Percentiles rank a stretch among this genome's conserved stretches.
Evolutionary conservation across 306 rosid species (phyloP).

Genomic region (Chamaecrista fasciculata): DNA sequence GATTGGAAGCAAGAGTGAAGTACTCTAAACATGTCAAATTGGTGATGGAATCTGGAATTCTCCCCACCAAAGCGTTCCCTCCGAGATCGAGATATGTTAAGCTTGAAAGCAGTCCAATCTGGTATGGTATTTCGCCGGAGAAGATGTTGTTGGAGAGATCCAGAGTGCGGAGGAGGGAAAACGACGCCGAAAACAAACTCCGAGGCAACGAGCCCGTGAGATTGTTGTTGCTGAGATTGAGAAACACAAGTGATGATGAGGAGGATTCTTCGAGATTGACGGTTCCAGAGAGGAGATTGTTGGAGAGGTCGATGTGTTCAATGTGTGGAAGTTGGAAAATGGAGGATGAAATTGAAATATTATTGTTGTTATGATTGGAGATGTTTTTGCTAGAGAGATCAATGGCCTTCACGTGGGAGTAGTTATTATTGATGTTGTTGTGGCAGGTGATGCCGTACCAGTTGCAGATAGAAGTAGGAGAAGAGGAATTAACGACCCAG

Average conservation of each 20-base stretch:
- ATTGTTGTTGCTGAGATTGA: slow-evolving; percentile 86
- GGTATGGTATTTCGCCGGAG: slow-evolving; percentile 58
- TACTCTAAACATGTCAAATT: slow-evolving; percentile 53
- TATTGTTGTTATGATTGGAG: slow-evolving; percentile 37
- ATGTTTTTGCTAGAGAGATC: slow-evolving; percentile 61
- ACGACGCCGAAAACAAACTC: slow-evolving; percentile 37
- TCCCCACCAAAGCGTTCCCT: slow-evolving; percentile 67
- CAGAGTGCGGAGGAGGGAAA: slow-evolving; percentile 45
- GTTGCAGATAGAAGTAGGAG: slow-evolving; percentile 41
- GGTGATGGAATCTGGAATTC: slow-evolving; percentile 62
- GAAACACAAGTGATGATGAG: slow-evolving; percentile 45
- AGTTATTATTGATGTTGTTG: no score
- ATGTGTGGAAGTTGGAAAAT: slow-evolving; percentile 50
- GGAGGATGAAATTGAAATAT: slow-evolving; percentile 29
- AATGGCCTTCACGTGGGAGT: slow-evolving; percentile 39
- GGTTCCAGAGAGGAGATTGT: slow-evolving; percentile 62
- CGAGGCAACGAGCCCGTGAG: slow-evolving; percentile 66
- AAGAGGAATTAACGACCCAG: slow-evolving; percentile 48
- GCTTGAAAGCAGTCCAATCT: slow-evolving; percentile 50
- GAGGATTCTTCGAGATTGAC: not conserved
- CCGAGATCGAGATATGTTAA: slow-evolving; percentile 76
- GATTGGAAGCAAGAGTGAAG: slow-evolving; percentile 84
- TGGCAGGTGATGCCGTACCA: slow-evolving; percentile 74
- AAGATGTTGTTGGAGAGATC: slow-evolving; percentile 94
- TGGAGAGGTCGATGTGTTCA: slow-evolving; percentile 63